Percentiles rank a stretch among this genome's conserved stretches.
phyloP scores from a whole-genome alignment of 768 basidiomycete genomes.

The Phaeotremella skinneri region DNA sequence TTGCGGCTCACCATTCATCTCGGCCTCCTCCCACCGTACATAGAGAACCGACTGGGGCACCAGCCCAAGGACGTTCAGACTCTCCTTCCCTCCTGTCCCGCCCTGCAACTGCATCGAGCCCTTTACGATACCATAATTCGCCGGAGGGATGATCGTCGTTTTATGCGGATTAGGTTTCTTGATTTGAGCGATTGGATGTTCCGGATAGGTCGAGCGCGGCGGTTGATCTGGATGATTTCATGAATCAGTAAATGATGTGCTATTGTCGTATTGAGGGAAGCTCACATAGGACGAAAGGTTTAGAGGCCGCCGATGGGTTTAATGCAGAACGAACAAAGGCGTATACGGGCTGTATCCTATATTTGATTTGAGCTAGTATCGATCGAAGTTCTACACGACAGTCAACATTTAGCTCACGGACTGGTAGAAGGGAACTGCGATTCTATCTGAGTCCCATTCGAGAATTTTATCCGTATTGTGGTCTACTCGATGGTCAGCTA shows the following conservation, averaged over 20 bases:
- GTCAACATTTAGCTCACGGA: constrained; percentile 25
- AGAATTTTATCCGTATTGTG: constrained; percentile 47
- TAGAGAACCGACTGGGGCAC: constrained; percentile 50
- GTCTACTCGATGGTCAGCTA: constrained; percentile 28
- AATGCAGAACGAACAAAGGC: constrained; percentile 45
- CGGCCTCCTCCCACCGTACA: constrained; percentile 46
- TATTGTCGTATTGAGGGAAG: not conserved
- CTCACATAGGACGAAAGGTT: constrained; percentile 48
- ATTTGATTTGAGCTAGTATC: constrained; percentile 1
- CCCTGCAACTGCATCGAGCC: constrained; percentile 35
- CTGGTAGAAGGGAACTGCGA: constrained; percentile 43
- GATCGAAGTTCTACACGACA: not conserved
- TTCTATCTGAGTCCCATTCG: constrained; percentile 50
- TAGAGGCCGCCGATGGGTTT: constrained; percentile 20
- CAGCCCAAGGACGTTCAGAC: constrained; percentile 41
- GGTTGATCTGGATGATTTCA: constrained; percentile 41
- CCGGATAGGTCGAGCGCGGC: constrained; percentile 44
- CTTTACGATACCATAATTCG: constrained; percentile 37
- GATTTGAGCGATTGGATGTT: constrained; percentile 28
- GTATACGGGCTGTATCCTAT: constrained; percentile 48
- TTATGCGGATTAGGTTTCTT: constrained; percentile 23
- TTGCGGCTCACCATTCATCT: constrained; percentile 44
- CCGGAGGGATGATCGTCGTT: constrained; percentile 34
- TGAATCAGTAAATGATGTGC: not conserved
- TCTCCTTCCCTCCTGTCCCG: constrained; percentile 41